Evolutionary conservation across 352 stramenopile genomes (phyloP).

Genomic region (Phytophthora uliginosa): DNA sequence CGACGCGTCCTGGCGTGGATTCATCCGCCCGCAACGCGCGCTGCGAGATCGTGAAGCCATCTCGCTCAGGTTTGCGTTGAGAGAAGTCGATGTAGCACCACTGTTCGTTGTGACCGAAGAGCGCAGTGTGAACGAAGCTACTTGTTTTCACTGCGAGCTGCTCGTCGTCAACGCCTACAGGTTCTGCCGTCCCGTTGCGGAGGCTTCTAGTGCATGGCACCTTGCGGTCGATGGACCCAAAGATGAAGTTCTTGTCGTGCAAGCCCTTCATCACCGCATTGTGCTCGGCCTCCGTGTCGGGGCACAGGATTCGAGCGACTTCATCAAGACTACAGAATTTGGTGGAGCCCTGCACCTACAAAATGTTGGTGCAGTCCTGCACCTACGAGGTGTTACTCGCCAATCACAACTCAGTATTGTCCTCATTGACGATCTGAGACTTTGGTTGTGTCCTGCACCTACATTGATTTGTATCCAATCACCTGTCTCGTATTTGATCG

Average conservation of each 20-base stretch:
- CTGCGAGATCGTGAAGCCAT: slow-evolving; percentile 35
- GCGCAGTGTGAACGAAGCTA: slow-evolving; percentile 27
- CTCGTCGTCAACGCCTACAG: slow-evolving; percentile 1
- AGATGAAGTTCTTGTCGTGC: slow-evolving; percentile 44
- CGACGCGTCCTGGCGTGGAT: slow-evolving; percentile 12
- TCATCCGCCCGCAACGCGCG: slow-evolving; percentile 23
- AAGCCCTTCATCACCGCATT: slow-evolving; percentile 41
- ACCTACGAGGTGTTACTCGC: too few species aligned
- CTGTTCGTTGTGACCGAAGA: slow-evolving; percentile 37
- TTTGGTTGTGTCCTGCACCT: too few species aligned
- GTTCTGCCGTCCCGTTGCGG: neutral
- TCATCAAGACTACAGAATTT: slow-evolving; percentile 28
- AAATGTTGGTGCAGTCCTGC: too few species aligned
- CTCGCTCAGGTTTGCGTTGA: slow-evolving; percentile 9
- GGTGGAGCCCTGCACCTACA: too few species aligned
- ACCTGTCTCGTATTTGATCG: too few species aligned
- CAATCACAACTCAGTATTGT: too few species aligned
- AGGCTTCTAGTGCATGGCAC: slow-evolving; percentile 11
- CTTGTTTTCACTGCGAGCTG: slow-evolving; percentile 39
- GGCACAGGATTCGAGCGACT: slow-evolving; percentile 27
- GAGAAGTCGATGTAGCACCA: slow-evolving; percentile 45
- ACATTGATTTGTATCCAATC: too few species aligned
- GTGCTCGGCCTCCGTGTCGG: slow-evolving; percentile 29
- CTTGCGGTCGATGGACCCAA: slow-evolving; percentile 31
- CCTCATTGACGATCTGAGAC: too few species aligned